These are phyloP conservation scores for Leptomonas pyrrhocoris DNA, from an alignment of 208 protist genomes.

Conservation along the genomic window DNA sequence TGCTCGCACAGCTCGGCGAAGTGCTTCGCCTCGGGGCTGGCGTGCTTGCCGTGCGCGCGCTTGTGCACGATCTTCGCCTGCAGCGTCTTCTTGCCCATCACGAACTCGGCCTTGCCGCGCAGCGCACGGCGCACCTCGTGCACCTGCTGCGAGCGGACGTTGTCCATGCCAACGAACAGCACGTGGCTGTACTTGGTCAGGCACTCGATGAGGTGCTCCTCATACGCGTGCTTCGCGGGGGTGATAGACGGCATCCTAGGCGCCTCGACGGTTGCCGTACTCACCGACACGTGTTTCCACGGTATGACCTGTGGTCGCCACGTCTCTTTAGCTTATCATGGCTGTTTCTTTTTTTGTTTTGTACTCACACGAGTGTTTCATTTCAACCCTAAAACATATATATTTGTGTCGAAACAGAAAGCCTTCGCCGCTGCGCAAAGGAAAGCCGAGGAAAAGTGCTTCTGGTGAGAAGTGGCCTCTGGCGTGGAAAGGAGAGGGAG, in stretches of 20 bases:
- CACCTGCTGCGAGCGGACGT: slow-evolving; percentile 98
- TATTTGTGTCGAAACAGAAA: not conserved
- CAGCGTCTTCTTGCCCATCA: slow-evolving; percentile 99
- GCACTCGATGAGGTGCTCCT: slow-evolving; percentile 97
- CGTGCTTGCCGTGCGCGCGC: slow-evolving; percentile 53
- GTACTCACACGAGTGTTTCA: not conserved
- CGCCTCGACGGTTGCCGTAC: not conserved
- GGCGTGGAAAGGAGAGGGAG: no score
- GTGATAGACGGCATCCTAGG: slow-evolving; percentile 93
- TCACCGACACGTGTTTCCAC: not conserved
- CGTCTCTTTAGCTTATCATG: slow-evolving; percentile 1
- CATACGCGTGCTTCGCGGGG: slow-evolving; percentile 92
- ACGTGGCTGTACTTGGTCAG: slow-evolving; percentile 96
- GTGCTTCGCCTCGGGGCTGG: slow-evolving; percentile 54
- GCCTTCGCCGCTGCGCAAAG: not conserved
- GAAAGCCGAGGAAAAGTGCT: no score
- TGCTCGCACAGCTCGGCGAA: slow-evolving; percentile 67
- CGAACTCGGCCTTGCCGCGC: slow-evolving; percentile 94
- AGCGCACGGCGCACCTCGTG: slow-evolving; percentile 95
- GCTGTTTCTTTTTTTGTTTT: slow-evolving; percentile 9
- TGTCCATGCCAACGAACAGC: slow-evolving; percentile 96
- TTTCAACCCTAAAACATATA: not conserved
- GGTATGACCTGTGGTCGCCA: not conserved
- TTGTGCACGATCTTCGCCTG: slow-evolving; percentile 95
- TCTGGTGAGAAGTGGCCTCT: no score